Percentiles rank a stretch among this genome's conserved stretches.
Evolutionary conservation across 805 yeast species (phyloP).

Genomic region (Maudiozyma barnettii): DNA sequence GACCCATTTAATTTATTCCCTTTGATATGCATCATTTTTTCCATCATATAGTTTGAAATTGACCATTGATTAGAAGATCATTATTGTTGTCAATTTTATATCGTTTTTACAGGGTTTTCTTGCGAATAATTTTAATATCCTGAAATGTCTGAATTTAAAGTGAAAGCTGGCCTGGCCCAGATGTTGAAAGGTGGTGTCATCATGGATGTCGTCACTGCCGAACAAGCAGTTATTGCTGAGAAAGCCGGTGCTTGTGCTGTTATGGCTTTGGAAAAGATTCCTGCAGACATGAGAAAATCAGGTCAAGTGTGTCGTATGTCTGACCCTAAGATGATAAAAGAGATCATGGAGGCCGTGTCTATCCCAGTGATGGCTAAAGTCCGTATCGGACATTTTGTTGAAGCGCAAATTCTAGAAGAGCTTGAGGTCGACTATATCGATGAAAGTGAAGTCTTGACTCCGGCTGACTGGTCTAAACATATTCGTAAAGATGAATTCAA

Average conservation of each 20-base stretch:
- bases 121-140: slow-evolving; percentile 37
- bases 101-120: no score
- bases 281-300: slow-evolving; percentile 74
- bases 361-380: slow-evolving; percentile 82
- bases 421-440: slow-evolving; percentile 72
- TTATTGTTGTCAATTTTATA: no score
- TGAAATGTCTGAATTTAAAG: slow-evolving; percentile 8
- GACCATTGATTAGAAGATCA: no score
- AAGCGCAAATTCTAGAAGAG: slow-evolving; percentile 67
- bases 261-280: slow-evolving; percentile 79
- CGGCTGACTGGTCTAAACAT: slow-evolving; percentile 63
- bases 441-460: slow-evolving; percentile 77
- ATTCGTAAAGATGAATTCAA: slow-evolving; percentile 50
- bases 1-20: no score
- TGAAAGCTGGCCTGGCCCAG: slow-evolving; percentile 75
- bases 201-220: slow-evolving; percentile 68
- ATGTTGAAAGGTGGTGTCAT: slow-evolving; percentile 76
- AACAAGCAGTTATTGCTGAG: slow-evolving; percentile 74
- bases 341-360: slow-evolving; percentile 54
- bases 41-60: no score
- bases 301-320: slow-evolving; percentile 84
- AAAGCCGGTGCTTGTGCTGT: slow-evolving; percentile 83
- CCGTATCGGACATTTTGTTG: slow-evolving; percentile 75
- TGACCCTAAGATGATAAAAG: slow-evolving; percentile 70
- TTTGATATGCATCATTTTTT: no score